Base-by-base conservation (phyloP, 768 basidiomycete species). In the Phlebiopsis gigantea region DNA sequence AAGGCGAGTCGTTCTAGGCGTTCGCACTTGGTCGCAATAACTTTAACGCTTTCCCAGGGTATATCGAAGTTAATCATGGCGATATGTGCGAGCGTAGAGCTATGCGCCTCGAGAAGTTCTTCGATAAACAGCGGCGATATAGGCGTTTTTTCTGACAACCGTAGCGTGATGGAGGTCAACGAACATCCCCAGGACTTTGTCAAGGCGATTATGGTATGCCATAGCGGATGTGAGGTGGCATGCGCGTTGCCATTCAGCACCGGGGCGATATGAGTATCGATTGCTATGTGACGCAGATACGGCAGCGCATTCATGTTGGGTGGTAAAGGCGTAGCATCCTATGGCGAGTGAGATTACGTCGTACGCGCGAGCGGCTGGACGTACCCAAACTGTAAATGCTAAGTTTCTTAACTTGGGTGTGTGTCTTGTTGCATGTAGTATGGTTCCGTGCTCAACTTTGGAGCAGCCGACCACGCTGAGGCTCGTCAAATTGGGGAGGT, bases 381-480 rank as follows among this genome's bases (percentile, higher is more conserved):
- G 57, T 56, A 88, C 87, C 57, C 78, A 77, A 44, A 78, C 75
- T 15, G 83, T 82, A 26, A 89, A 72, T 1, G 86, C 83, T 0
- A 90, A 72, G 55, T 76, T 82, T 60, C 81, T 79, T 10, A 90
- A 74, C 5, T 72, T 63, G 0, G 86, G 86, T 0, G 80, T 82
- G 47, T 80, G 59, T 5, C 66, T 57, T 10, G 79, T 68, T 21
- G 78, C 68, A 15, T 69, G 70, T 29, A 90, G 72, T 6, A 87
- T 69, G 30, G 68, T 62, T 8, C 65, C 54, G 60, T 89, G 84
- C 44, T 82, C 76, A 30, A 86, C 65, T 57, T 80, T 80, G 5
- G 77, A 68, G 66, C 88, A 90, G 4, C 74, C 75, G 26, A 88
- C 65, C 25, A 90, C 67, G 66, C 89, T 85, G 2, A 90, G 73